Evolutionary conservation across 192 early-diverging fungal genomes (phyloP).

Genomic region (Blastocladiella britannica): DNA sequence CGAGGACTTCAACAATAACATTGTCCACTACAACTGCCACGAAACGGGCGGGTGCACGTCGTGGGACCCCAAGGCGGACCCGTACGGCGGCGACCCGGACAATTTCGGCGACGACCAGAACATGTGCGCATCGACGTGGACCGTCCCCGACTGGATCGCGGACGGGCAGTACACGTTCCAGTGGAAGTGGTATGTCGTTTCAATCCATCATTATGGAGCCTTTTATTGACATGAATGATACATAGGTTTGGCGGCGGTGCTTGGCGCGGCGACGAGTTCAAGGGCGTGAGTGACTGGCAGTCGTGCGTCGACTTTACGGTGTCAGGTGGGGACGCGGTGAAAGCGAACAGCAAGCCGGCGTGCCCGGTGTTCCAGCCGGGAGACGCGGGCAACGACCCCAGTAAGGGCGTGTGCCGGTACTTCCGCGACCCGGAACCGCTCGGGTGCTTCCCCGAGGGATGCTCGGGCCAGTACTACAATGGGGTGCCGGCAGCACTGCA

Average conservation of each 20-base stretch:
- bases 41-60: not conserved
- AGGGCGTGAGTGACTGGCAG: not conserved
- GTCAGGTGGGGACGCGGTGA: not conserved
- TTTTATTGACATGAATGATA: too few species aligned
- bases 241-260: constrained; percentile 1
- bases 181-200: constrained; percentile 1
- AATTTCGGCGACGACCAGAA: not conserved
- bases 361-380: not conserved
- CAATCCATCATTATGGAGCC: too few species aligned
- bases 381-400: not conserved
- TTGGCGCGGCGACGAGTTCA: not conserved
- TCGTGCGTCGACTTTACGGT: constrained; percentile 1
- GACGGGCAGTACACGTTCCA: not conserved
- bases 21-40: not conserved
- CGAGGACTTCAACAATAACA: not conserved
- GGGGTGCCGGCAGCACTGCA: not conserved
- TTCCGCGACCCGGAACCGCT: not conserved
- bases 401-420: not conserved
- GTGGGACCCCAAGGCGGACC: not conserved
- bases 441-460: not conserved
- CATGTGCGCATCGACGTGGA: not conserved
- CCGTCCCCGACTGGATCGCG: not conserved
- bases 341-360: not conserved
- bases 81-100: too few species aligned
- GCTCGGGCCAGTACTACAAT: not conserved